Percentiles rank a stretch among this genome's conserved stretches.
Evolutionary conservation across 2,329 filamentous ascomycete genomes (phyloP).

Genomic region (Incumbomyces lentus): DNA sequence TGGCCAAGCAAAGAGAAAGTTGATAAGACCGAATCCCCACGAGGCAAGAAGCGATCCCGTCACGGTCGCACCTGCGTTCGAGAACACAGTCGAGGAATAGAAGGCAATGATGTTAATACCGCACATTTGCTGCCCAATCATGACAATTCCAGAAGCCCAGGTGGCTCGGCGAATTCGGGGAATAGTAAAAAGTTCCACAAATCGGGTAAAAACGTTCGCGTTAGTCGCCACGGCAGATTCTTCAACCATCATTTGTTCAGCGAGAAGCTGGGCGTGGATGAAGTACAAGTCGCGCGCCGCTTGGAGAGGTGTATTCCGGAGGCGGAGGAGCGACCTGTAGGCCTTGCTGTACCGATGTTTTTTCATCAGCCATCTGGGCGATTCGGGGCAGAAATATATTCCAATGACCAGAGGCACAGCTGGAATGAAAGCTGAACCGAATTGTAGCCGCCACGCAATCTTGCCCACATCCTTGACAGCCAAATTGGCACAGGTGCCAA

Average conservation of each 20-base stretch:
- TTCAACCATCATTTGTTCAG: slow-evolving; percentile 39
- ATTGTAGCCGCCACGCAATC: slow-evolving; percentile 53
- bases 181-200: slow-evolving; percentile 51
- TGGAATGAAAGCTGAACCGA: slow-evolving; percentile 56
- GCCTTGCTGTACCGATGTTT: slow-evolving; percentile 36
- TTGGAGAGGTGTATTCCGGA: slow-evolving; percentile 43
- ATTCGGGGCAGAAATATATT: slow-evolving; percentile 56
- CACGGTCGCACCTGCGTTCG: slow-evolving; percentile 42
- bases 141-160: slow-evolving; percentile 49
- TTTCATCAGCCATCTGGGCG: slow-evolving; percentile 42
- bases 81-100: slow-evolving; percentile 55
- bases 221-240: slow-evolving; percentile 25
- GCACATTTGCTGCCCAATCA: slow-evolving; percentile 45
- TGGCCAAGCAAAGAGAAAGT: slow-evolving; percentile 13
- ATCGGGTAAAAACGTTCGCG: slow-evolving; percentile 38
- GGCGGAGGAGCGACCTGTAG: slow-evolving; percentile 37
- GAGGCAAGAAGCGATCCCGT: slow-evolving; percentile 39
- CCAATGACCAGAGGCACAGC: slow-evolving; percentile 51
- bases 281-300: slow-evolving; percentile 49
- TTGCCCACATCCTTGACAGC: slow-evolving; percentile 49
- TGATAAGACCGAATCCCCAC: slow-evolving; percentile 12
- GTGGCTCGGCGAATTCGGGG: slow-evolving; percentile 53
- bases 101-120: slow-evolving; percentile 50
- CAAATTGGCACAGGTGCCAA: slow-evolving; percentile 56
- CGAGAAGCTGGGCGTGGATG: slow-evolving; percentile 47